phyloP scores from a whole-genome alignment of 2,329 filamentous ascomycete genomes.

The Penicillium sp. region DNA sequence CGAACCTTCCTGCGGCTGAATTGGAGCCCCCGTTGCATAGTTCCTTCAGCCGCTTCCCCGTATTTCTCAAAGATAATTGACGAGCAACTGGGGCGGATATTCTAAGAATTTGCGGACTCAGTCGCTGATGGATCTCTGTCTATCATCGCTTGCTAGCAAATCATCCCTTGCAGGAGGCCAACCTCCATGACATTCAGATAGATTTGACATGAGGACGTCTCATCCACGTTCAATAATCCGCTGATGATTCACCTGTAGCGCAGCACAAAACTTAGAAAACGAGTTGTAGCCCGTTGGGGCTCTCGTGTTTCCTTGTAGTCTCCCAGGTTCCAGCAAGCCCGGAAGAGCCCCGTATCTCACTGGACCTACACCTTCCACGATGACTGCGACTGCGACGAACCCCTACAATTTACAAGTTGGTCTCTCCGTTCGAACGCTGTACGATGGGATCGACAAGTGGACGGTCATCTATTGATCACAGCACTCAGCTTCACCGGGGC shows the following conservation, averaged over 20 bases:
- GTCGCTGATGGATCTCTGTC: not conserved
- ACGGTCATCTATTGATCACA: slow-evolving; percentile 1
- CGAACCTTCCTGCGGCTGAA: not conserved
- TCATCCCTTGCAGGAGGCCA: not conserved
- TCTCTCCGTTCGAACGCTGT: slow-evolving; percentile 7
- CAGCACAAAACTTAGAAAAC: not conserved
- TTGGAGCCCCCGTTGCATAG: not conserved
- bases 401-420: not conserved
- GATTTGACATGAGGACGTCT: no score
- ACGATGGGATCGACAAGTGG: slow-evolving; percentile 8
- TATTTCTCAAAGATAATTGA: no score
- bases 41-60: not conserved
- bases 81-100: not conserved
- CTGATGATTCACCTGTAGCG: no score
- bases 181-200: not conserved
- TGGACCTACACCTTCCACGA: no score
- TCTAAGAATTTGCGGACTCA: not conserved
- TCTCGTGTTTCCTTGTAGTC: not conserved
- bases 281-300: not conserved
- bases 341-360: not conserved
- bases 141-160: not conserved
- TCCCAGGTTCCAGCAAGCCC: no score
- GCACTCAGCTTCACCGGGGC: not conserved
- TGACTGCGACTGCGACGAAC: not conserved
- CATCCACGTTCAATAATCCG: no score